Conservation (phyloP, 2,329 filamentous ascomycete genomes). For the Fusarium circinatum region DNA sequence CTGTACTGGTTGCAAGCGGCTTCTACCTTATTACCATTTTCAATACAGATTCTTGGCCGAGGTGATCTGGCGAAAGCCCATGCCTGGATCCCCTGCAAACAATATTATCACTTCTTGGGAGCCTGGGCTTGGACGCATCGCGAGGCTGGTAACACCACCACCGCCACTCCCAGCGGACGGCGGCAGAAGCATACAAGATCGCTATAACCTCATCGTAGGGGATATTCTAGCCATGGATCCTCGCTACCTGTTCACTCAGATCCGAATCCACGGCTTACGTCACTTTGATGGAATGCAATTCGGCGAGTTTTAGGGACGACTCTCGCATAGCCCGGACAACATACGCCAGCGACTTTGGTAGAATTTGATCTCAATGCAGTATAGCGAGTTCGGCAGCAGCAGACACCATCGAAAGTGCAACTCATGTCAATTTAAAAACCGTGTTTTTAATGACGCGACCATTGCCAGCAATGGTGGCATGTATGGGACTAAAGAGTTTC, state of each 20-base stretch:
- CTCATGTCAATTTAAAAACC: background rate
- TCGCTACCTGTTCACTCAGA: too few species aligned
- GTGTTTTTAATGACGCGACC: too few species aligned
- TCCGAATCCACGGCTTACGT: accelerated
- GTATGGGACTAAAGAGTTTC: background rate
- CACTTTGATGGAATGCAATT: too few species aligned
- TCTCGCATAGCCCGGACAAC: too few species aligned
- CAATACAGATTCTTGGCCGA: background rate
- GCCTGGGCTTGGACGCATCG: background rate
- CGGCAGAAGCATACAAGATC: background rate
- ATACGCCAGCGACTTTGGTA: too few species aligned
- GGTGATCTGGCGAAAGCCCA: background rate
- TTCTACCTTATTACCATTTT: background rate
- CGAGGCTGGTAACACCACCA: too few species aligned
- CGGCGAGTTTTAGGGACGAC: too few species aligned
- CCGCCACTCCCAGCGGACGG: background rate
- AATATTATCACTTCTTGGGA: background rate
- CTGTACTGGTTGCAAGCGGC: background rate
- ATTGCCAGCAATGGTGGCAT: background rate
- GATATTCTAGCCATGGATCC: too few species aligned
- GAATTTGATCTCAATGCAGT: too few species aligned
- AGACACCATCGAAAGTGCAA: background rate
- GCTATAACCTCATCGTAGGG: background rate
- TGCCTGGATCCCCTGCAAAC: background rate
- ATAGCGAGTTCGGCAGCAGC: too few species aligned